Evolutionary conservation across 1,139 yeast genomes (phyloP).

Genomic region (Saccharomyces hybrid): DNA sequence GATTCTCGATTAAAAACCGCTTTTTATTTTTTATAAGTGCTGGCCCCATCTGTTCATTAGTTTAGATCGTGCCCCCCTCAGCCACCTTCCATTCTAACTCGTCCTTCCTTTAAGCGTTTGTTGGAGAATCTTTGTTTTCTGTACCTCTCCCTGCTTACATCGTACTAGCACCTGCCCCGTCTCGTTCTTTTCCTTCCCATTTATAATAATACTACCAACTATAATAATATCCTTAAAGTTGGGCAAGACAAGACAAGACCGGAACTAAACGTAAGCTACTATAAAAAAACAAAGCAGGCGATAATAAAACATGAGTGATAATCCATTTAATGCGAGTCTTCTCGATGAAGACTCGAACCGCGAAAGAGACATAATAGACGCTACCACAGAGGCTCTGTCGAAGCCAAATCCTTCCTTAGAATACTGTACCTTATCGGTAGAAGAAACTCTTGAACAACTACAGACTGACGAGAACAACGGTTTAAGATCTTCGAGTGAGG

Average conservation of each 20-base stretch:
- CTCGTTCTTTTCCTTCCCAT: background rate
- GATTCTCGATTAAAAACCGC: background rate
- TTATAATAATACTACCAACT: background rate
- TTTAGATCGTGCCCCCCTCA: background rate
- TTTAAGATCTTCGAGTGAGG: constrained; percentile 59
- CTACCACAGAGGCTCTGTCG: constrained; percentile 21
- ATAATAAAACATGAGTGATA: constrained; percentile 20
- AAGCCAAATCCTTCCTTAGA: constrained; percentile 31
- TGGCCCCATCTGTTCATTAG: background rate
- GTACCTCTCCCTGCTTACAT: background rate
- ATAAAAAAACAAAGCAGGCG: too few species aligned
- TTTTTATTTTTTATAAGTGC: background rate
- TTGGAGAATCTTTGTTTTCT: background rate
- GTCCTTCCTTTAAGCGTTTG: background rate
- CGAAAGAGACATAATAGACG: constrained; percentile 8
- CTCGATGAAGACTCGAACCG: constrained; percentile 5
- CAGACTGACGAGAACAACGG: constrained; percentile 57
- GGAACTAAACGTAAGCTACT: background rate
- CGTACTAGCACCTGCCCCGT: background rate
- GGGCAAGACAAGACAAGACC: background rate
- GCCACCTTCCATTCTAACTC: background rate
- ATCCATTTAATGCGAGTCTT: constrained; percentile 29
- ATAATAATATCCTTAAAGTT: background rate
- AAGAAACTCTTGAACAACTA: constrained; percentile 54
- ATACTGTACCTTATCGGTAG: constrained; percentile 51